These are phyloP conservation scores for Astrephomene gubernaculifera DNA, from an alignment of 139 green algal species.

Conservation along the genomic window DNA sequence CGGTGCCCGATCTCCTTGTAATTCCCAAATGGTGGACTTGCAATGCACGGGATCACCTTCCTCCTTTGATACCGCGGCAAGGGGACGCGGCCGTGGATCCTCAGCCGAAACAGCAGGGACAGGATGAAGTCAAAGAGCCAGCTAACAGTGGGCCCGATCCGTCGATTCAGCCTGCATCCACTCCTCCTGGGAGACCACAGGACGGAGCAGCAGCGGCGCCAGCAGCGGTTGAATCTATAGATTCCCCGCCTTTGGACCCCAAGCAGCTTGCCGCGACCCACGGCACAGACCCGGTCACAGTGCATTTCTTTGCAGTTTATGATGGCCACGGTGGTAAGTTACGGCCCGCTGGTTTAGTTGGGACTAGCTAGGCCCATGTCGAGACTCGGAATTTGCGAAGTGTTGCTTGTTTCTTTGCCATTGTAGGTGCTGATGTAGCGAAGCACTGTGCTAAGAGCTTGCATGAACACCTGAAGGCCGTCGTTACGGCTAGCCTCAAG, in stretches of 20 bases:
- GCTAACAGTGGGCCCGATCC: neutral
- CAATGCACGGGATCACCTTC: slow-evolving; percentile 33
- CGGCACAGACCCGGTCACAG: slow-evolving; percentile 10
- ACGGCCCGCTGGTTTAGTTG: too few relatives aligned
- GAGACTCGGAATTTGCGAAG: neutral
- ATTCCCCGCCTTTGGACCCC: neutral
- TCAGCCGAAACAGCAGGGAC: neutral
- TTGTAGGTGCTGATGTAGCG: slow-evolving; percentile 37
- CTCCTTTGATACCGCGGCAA: neutral
- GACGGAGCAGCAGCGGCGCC: neutral
- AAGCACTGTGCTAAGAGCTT: slow-evolving; percentile 49
- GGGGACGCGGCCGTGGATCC: neutral
- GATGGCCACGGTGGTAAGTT: slow-evolving; percentile 54
- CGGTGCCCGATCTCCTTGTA: slow-evolving; percentile 44
- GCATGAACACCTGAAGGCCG: slow-evolving; percentile 42
- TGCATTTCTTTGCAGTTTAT: slow-evolving; percentile 59
- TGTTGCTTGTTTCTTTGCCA: neutral
- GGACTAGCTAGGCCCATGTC: too few relatives aligned
- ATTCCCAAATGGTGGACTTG: slow-evolving; percentile 40
- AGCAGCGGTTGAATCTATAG: neutral
- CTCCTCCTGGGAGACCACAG: slow-evolving; percentile 1
- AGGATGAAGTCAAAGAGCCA: neutral
- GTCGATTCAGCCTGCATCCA: neutral
- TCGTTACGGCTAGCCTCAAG: slow-evolving; percentile 19
- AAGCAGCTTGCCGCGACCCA: neutral